Conservation (phyloP, 495 filamentous ascomycete species). For the Talaromyces wortmannii region DNA sequence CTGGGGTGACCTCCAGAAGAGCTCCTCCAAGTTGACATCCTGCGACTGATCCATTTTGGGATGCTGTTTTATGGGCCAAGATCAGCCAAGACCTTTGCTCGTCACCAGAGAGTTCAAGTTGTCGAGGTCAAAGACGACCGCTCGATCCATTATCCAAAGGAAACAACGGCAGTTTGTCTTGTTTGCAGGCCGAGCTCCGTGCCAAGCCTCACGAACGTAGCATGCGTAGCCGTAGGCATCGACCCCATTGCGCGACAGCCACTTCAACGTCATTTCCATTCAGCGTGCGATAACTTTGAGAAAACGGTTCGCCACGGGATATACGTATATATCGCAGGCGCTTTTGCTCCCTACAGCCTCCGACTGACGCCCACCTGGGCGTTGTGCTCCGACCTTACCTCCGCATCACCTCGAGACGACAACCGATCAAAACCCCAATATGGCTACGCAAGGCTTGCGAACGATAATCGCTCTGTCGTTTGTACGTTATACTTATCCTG, state of each 20-base stretch:
- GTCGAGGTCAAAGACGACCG: neutral
- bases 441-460: conserved; percentile 4
- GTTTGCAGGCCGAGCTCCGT: conserved; percentile 21
- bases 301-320: neutral
- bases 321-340: neutral
- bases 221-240: neutral
- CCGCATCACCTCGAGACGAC: neutral
- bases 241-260: neutral
- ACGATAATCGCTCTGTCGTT: conserved; percentile 99
- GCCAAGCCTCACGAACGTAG: conserved; percentile 1
- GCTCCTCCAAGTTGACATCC: conserved; percentile 67
- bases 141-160: neutral
- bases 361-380: neutral
- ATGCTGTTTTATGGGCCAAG: no score
- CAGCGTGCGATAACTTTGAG: neutral
- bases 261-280: neutral
- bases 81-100: no score
- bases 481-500: conserved; percentile 39
- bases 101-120: neutral
- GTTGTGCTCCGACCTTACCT: neutral
- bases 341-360: neutral
- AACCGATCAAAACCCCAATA: neutral
- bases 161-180: conserved; percentile 19
- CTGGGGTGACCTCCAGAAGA: conserved; percentile 62
- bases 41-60: conserved; percentile 30